A percentile compares a stretch with the other conserved stretches of the same genome.
phyloP scores from a whole-genome alignment of 2,329 filamentous ascomycete genomes.

The Aspergillus sp. region DNA sequence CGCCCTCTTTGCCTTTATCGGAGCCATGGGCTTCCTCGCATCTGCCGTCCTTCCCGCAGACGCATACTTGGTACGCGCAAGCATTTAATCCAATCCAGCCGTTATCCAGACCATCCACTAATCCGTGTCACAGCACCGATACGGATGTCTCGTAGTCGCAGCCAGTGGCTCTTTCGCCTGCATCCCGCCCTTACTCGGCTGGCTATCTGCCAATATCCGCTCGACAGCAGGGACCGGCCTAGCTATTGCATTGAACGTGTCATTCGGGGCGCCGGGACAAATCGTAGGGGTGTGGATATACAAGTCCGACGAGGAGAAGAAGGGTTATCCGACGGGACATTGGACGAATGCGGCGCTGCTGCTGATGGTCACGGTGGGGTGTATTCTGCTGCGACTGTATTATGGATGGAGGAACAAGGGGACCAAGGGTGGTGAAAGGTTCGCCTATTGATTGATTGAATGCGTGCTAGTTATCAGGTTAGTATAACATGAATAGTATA shows the following conservation, averaged over 20 bases:
- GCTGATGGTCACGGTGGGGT: conserved; percentile 60
- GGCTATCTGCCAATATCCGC: conserved; percentile 68
- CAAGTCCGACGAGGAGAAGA: conserved; percentile 60
- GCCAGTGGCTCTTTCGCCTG: conserved; percentile 67
- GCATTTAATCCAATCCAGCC: neutral
- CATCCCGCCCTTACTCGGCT: conserved; percentile 70
- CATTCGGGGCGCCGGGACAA: conserved; percentile 68
- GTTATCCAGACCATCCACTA: neutral
- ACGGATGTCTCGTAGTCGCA: conserved; percentile 70
- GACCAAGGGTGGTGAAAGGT: conserved; percentile 24
- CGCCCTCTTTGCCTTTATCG: conserved; percentile 52
- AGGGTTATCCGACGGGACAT: conserved; percentile 70
- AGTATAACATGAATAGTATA: too few species aligned
- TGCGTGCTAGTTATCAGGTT: too few species aligned
- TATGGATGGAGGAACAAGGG: conserved; percentile 54
- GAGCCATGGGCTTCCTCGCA: conserved; percentile 60
- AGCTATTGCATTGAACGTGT: conserved; percentile 71
- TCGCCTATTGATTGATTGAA: conserved; percentile 27
- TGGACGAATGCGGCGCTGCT: conserved; percentile 66
- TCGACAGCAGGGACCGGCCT: conserved; percentile 67
- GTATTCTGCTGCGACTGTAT: conserved; percentile 57
- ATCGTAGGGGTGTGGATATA: conserved; percentile 76
- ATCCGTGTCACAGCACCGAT: conserved; percentile 50
- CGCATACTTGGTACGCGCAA: conserved; percentile 51
- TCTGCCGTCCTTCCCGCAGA: conserved; percentile 65